Percentiles rank a stretch among this genome's conserved stretches.
Evolutionary conservation across 208 protist genomes (phyloP).

Genomic region (Trypanosoma melophagium): DNA sequence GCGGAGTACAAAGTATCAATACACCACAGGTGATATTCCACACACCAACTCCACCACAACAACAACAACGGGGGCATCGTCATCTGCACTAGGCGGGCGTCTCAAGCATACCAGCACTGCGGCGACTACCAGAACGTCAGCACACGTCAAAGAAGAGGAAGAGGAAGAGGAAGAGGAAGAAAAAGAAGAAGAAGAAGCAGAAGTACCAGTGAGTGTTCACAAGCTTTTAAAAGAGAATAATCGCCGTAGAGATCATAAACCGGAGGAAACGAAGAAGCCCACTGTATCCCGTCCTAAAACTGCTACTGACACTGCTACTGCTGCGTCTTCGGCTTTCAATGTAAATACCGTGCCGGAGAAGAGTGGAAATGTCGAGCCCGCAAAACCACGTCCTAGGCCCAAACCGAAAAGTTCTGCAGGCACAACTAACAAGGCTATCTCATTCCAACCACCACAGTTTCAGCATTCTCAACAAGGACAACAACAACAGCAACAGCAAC

Average conservation of each 20-base stretch:
- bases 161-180: no score
- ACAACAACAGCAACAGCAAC: slow-evolving; percentile 6
- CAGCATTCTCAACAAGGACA: not conserved
- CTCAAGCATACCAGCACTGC: no score
- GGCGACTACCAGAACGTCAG: no score
- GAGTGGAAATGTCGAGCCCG: not conserved
- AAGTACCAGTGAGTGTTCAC: no score
- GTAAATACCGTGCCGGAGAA: not conserved
- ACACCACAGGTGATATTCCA: slow-evolving; percentile 7
- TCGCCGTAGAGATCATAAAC: no score
- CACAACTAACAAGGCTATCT: not conserved
- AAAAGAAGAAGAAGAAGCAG: no score
- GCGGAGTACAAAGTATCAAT: slow-evolving; percentile 67
- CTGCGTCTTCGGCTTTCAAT: not conserved
- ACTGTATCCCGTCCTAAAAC: not conserved
- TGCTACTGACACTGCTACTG: not conserved
- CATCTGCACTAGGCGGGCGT: no score
- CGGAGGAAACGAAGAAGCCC: no score
- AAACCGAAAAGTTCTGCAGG: not conserved
- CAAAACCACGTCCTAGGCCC: not conserved
- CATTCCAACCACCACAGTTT: no score
- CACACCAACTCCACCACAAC: no score
- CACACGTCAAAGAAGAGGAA: no score
- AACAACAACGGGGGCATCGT: not conserved
- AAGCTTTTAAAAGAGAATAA: no score